Conservation (phyloP, 345 rosid species). For the Odontarrhena argentea region DNA sequence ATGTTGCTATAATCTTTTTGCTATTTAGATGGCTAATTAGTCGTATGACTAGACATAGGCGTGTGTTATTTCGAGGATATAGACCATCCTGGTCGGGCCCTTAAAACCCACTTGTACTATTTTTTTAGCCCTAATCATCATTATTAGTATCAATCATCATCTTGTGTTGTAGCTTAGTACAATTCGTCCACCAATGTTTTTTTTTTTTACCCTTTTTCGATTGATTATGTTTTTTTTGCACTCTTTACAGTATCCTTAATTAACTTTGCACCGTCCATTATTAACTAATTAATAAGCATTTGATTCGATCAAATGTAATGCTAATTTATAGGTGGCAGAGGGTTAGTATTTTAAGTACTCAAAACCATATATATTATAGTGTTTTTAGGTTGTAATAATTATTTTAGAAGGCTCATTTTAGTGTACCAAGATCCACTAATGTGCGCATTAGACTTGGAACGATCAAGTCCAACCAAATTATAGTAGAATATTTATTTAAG, state of each 20-base stretch:
- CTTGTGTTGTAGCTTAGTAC: conserved; percentile 32
- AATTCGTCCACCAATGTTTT: conserved; percentile 35
- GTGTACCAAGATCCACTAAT: conserved; percentile 20
- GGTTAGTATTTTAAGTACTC: not conserved
- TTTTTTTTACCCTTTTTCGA: not conserved
- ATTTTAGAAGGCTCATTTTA: not conserved
- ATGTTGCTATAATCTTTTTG: not conserved
- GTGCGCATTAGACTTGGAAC: not conserved
- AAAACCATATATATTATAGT: conserved; percentile 5
- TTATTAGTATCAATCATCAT: conserved; percentile 36
- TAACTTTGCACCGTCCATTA: conserved; percentile 38
- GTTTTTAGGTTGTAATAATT: not conserved
- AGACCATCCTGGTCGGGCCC: conserved; percentile 42
- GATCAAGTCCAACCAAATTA: conserved; percentile 3
- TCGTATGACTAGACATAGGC: conserved; percentile 27
- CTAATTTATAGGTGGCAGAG: not conserved
- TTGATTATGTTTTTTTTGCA: conserved; percentile 16
- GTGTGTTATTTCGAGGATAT: conserved; percentile 23
- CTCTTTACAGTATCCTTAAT: conserved; percentile 34
- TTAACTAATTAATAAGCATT: not conserved
- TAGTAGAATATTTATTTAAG: not conserved
- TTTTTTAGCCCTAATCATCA: conserved; percentile 31
- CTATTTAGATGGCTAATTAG: conserved; percentile 13
- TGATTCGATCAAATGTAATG: conserved; percentile 12
- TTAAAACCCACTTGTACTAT: conserved; percentile 34